These are phyloP conservation scores for Blastobotrys elegans DNA, from an alignment of 1,139 yeast genomes.

Conservation along the genomic window DNA sequence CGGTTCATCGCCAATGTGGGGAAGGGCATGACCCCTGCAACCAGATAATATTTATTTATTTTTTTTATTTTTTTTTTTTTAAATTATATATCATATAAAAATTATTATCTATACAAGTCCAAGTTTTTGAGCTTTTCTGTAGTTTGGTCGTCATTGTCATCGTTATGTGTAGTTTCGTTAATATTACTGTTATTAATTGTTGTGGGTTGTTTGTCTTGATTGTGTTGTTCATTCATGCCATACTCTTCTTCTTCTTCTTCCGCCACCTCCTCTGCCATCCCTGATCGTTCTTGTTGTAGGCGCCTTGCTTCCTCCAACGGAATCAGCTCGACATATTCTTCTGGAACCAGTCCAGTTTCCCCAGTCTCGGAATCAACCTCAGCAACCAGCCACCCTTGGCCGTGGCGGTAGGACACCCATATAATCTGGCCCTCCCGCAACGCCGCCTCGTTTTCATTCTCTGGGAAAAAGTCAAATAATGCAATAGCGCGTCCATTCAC, in stretches of 20 bases:
- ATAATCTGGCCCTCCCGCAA: slow-evolving; percentile 76
- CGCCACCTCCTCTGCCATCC: not conserved
- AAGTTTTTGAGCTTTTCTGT: not conserved
- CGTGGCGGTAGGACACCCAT: slow-evolving; percentile 86
- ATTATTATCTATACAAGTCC: not conserved
- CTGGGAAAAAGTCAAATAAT: slow-evolving; percentile 83
- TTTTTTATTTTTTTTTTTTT: not conserved
- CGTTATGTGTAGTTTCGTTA: slow-evolving; percentile 7
- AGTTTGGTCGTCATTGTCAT: not conserved
- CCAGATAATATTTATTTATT: not conserved
- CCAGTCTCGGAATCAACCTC: slow-evolving; percentile 65
- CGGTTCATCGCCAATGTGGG: not conserved
- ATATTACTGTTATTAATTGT: slow-evolving; percentile 11
- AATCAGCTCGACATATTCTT: slow-evolving; percentile 74
- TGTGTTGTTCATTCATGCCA: slow-evolving; percentile 1
- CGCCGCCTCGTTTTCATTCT: slow-evolving; percentile 86
- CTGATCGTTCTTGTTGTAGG: slow-evolving; percentile 14
- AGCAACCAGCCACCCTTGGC: slow-evolving; percentile 98
- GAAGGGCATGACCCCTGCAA: not conserved
- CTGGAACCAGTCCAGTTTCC: slow-evolving; percentile 91
- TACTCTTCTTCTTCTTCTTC: slow-evolving; percentile 2
- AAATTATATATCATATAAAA: not conserved
- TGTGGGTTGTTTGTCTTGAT: slow-evolving; percentile 3
- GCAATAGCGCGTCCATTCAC: slow-evolving; percentile 70
- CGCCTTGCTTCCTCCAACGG: slow-evolving; percentile 24